Evolutionary conservation across 345 rosid genomes (phyloP).

Genomic region (Brassica rapa): DNA sequence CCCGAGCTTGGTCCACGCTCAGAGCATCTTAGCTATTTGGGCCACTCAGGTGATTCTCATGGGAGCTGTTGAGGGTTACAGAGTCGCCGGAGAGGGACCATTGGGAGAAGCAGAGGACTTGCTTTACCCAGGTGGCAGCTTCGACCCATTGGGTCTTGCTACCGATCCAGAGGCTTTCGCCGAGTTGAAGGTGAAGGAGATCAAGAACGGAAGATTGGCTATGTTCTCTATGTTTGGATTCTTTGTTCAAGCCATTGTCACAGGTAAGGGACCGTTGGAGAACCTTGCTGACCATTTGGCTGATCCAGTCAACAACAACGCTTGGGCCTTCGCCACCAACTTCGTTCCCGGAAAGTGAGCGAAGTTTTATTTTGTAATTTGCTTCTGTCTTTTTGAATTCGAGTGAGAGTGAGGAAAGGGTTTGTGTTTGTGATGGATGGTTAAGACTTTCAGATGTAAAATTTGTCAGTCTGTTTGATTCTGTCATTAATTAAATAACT

Average conservation of each 20-base stretch:
- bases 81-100: slow-evolving; percentile 59
- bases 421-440: slow-evolving; percentile 26
- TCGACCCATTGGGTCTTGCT: slow-evolving; percentile 48
- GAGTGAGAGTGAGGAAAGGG: slow-evolving; percentile 22
- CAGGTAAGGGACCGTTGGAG: too few relatives aligned
- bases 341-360: slow-evolving; percentile 84
- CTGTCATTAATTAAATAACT: slow-evolving; percentile 33
- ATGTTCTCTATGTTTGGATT: too few relatives aligned
- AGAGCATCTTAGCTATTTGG: slow-evolving; percentile 84
- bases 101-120: slow-evolving; percentile 55
- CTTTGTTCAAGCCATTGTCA: too few relatives aligned
- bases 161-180: too few relatives aligned
- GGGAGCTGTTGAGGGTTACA: slow-evolving; percentile 87
- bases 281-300: slow-evolving; percentile 51
- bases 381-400: slow-evolving; percentile 16
- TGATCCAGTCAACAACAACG: slow-evolving; percentile 85
- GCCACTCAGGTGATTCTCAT: slow-evolving; percentile 75
- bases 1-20: slow-evolving; percentile 81
- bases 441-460: slow-evolving; percentile 27
- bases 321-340: slow-evolving; percentile 90
- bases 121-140: slow-evolving; percentile 54
- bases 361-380: slow-evolving; percentile 49
- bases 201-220: too few relatives aligned
- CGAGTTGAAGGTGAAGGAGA: too few relatives aligned
- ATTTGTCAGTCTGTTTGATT: slow-evolving; percentile 21